Base-by-base conservation (phyloP, 2,329 filamentous ascomycete species). In the Grosmannia clavigera region DNA sequence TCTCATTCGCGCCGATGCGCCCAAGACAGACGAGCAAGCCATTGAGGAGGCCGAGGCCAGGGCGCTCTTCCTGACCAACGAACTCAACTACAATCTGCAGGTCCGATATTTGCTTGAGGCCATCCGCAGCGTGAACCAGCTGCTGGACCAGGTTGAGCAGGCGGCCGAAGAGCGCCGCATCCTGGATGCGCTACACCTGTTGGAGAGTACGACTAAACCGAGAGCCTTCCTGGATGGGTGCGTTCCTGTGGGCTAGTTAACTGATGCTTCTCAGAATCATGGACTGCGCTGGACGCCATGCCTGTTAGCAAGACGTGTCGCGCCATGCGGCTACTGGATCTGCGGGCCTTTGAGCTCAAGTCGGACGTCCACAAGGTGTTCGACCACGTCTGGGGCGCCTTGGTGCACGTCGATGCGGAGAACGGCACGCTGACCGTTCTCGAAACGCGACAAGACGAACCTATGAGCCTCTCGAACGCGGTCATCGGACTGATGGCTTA, bases 1-100 rank as follows among this genome's bases (percentile, higher is more conserved):
- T 61, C 81, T 92, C 5, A 81, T 85, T 53, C 83, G 90, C 67
- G 86, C 91, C 58, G 87, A 92, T 68, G 82, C 78, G 2, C 80
- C 80, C 1, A 76, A 76, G 57, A 72, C 78, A 1, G 80, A 78
- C 0, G 82, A 81, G 3, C n/a, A 80, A 64, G 71, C 76, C 1
- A 76, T 81, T 46, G 69, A 77, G 35, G 76, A 82, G 55, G 79
- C 79, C 10, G 78, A 81, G 58, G 75, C 77, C 27, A 81, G 78
- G 65, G 76, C 78, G 11, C 73, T 75, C n/a, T 84, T 86, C 63
- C 71, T 87, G 1, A 73, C 74, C 33, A 76, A 75, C 29, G 84
- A 87, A 68, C 73, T 80, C 19, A 75, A 78, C 63, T 86, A 85
- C 68, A 85, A 78, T 59, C 70, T 76, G 43, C 81, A 85, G 66